Percentiles rank a stretch among this genome's conserved stretches.
Conservation (phyloP, 2,329 filamentous ascomycete species). For the Chaetomiaceae sp. region DNA sequence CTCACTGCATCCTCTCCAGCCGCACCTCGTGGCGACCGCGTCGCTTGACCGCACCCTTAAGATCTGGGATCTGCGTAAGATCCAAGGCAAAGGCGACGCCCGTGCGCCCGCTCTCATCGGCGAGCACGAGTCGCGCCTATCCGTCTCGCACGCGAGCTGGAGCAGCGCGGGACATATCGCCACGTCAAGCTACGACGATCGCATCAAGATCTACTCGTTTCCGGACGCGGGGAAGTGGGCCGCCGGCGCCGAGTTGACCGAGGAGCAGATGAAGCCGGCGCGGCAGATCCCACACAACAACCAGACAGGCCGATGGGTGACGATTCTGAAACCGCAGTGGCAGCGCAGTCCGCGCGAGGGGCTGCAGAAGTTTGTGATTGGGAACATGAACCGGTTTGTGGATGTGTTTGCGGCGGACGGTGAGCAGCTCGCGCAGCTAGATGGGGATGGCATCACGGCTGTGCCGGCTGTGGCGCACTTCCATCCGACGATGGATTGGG, state of each 20-base stretch:
- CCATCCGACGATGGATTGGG: slow-evolving; percentile 83
- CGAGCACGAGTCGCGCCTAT: slow-evolving; percentile 76
- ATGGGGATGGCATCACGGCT: slow-evolving; percentile 85
- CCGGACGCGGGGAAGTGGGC: slow-evolving; percentile 56
- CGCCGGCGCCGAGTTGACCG: slow-evolving; percentile 52
- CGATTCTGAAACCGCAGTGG: slow-evolving; percentile 80
- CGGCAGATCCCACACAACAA: slow-evolving; percentile 80
- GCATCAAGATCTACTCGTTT: slow-evolving; percentile 87
- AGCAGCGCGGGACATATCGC: slow-evolving; percentile 79
- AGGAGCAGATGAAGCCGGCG: slow-evolving; percentile 63
- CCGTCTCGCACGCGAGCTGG: slow-evolving; percentile 90
- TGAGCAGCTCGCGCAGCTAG: slow-evolving; percentile 82
- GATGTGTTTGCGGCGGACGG: slow-evolving; percentile 82
- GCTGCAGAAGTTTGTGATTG: slow-evolving; percentile 84
- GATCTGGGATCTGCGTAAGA: slow-evolving; percentile 86
- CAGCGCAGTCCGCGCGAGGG: slow-evolving; percentile 73
- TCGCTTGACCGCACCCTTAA: slow-evolving; percentile 85
- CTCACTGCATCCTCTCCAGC: slow-evolving; percentile 71
- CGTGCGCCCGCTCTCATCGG: slow-evolving; percentile 67
- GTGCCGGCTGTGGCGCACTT: slow-evolving; percentile 91
- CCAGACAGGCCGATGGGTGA: slow-evolving; percentile 92
- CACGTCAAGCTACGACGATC: slow-evolving; percentile 92
- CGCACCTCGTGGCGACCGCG: slow-evolving; percentile 82
- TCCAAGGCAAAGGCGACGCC: slow-evolving; percentile 58
- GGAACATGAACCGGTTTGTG: slow-evolving; percentile 97